A percentile compares a stretch with the other conserved stretches of the same genome.
Conservation (phyloP, 2,329 filamentous ascomycete genomes). For the Simplicillium aogashimaense region DNA sequence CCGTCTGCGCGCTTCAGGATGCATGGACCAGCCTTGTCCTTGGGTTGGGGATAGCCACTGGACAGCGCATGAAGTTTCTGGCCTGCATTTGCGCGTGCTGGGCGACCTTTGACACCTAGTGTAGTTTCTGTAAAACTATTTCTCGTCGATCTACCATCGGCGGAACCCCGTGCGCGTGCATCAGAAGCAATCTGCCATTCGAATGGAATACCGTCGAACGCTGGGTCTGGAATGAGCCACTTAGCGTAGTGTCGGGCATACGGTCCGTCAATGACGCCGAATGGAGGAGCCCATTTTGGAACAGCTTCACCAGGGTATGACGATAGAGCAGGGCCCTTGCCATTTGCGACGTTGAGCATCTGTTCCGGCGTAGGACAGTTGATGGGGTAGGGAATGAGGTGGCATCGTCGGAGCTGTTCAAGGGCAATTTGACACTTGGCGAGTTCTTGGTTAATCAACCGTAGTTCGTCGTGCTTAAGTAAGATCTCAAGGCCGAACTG, state of each 20-base stretch:
- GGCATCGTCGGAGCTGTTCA: constrained; percentile 86
- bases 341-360: constrained; percentile 62
- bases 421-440: constrained; percentile 90
- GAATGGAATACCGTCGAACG: constrained; percentile 63
- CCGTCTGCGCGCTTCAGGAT: constrained; percentile 80
- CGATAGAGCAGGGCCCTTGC: constrained; percentile 62
- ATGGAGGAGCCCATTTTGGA: constrained; percentile 74
- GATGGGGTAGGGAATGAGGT: constrained; percentile 82
- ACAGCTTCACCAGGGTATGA: constrained; percentile 51
- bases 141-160: constrained; percentile 70
- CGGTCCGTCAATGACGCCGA: constrained; percentile 83
- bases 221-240: constrained; percentile 85
- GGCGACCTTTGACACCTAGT: constrained; percentile 38
- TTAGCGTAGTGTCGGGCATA: constrained; percentile 91
- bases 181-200: constrained; percentile 33
- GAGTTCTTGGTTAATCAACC: constrained; percentile 89
- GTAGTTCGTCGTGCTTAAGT: constrained; percentile 87
- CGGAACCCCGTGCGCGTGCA: constrained; percentile 31
- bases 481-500: constrained; percentile 88
- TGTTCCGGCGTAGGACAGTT: constrained; percentile 55
- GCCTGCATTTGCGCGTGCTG: constrained; percentile 37
- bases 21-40: constrained; percentile 75
- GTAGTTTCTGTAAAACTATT: constrained; percentile 46
- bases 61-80: constrained; percentile 61
- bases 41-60: constrained; percentile 60